These are phyloP conservation scores for Poa annua DNA, from an alignment of 176 grass and related monocot species.

Conservation along the genomic window DNA sequence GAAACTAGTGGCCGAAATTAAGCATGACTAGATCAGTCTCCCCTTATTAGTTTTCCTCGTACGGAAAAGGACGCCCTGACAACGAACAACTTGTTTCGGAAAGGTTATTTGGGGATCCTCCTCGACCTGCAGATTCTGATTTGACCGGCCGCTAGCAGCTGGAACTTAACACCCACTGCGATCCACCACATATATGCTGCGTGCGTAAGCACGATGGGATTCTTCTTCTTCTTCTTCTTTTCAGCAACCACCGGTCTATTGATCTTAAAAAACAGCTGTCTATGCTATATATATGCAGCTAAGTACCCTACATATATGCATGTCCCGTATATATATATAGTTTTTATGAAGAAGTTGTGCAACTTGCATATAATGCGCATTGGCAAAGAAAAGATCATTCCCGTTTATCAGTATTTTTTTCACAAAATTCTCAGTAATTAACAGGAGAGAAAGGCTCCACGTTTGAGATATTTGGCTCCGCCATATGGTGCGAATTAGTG, in stretches of 20 bases:
- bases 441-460: neutral
- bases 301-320: neutral
- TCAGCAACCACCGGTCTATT: slow-evolving; percentile 1
- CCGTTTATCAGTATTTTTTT: neutral
- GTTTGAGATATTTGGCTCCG: neutral
- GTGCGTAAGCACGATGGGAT: neutral
- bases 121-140: slow-evolving; percentile 14
- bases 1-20: slow-evolving; percentile 4
- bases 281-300: neutral
- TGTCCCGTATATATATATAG: neutral
- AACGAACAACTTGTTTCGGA: slow-evolving; percentile 3
- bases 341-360: neutral
- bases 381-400: neutral
- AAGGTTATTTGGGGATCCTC: slow-evolving; percentile 4
- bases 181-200: slow-evolving; percentile 10
- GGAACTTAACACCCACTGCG: neutral
- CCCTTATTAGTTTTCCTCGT: neutral
- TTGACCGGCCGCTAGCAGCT: neutral
- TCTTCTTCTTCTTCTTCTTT: neutral
- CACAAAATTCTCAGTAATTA: neutral
- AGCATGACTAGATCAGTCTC: neutral
- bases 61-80: slow-evolving; percentile 29
- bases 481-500: neutral
- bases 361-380: neutral
- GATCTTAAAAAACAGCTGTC: neutral